Base-by-base conservation (phyloP, 257 asterid species). In the Solanum clarkiae region DNA sequence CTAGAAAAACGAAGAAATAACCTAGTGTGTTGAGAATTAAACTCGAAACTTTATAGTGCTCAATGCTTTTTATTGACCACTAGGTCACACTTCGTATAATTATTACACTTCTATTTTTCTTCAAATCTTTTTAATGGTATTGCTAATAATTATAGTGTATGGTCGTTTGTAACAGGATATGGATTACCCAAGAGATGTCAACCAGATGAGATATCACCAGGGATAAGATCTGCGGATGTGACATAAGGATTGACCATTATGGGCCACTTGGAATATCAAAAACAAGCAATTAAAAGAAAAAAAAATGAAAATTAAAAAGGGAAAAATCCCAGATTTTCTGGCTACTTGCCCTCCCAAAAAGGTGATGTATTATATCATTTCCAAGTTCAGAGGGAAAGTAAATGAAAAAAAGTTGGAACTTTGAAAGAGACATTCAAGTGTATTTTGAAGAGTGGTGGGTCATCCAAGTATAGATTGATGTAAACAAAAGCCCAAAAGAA, bases 171-270 rank as follows among this genome's bases (percentile, higher is more conserved):
- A 89, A 86, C 96, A 93, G 97, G 97, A 93, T 88, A 85, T 90
- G 89, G 89, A 90, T 87, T 90, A 93, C 89, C 88, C 96, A 65
- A 92, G 95, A 85, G 94, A 87, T 86, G 88, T 82, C 55, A 88
- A 84, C 80, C 89, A 86, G 86, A 79, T 90, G 90, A 86, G 90
- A 86, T 90, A 92, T 92, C 93, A 88, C 60, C 93, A 90, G 88
- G 95, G 96, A 93, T 93, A 91, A 95, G 93, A 91, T 91, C 87
- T 81, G 85, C 40, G 69, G 94, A 92, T 79, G 95, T 93, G 97
- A 93, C 85, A 63, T 82, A 90, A 56, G 36, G 65, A 72, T 88
- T 91, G 88, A 90, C 80, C 81, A 49, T 63, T 65, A 70, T 86
- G 87, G 87, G 87, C 88, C 84, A 85, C 86, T 86, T 81, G 85